Conservation (phyloP, 805 yeast genomes). For the Candida nonsorbophila region DNA sequence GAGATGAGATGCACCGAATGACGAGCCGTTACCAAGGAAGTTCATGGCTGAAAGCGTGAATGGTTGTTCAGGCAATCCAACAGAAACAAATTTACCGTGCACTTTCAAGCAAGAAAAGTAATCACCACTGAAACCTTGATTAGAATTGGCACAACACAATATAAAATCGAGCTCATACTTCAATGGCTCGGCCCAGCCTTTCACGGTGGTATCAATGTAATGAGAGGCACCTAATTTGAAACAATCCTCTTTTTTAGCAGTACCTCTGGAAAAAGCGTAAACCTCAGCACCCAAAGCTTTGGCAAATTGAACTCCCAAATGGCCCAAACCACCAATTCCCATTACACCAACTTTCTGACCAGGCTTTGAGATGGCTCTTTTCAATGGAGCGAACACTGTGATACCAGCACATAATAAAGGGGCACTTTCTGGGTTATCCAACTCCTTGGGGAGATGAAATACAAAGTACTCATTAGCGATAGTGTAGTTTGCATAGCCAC, state of each 20-base stretch:
- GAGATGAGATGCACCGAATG: slow-evolving; percentile 53
- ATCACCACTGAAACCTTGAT: slow-evolving; percentile 23
- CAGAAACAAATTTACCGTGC: slow-evolving; percentile 55
- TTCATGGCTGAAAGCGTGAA: slow-evolving; percentile 46
- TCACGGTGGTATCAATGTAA: slow-evolving; percentile 44
- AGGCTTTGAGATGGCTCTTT: slow-evolving; percentile 16
- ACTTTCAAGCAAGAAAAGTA: slow-evolving; percentile 44
- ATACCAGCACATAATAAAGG: slow-evolving; percentile 56
- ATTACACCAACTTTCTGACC: slow-evolving; percentile 51
- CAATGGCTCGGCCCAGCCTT: slow-evolving; percentile 15
- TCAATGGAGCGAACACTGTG: slow-evolving; percentile 48
- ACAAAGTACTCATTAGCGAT: slow-evolving; percentile 40
- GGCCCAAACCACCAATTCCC: slow-evolving; percentile 68
- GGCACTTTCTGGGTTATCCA: slow-evolving; percentile 39
- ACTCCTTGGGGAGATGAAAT: slow-evolving; percentile 42
- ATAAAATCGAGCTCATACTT: slow-evolving; percentile 36
- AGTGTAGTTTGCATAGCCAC: slow-evolving; percentile 48
- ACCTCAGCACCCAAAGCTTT: slow-evolving; percentile 62
- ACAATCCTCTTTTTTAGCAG: slow-evolving; percentile 48
- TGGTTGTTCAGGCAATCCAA: slow-evolving; percentile 55
- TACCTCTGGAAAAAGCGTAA: slow-evolving; percentile 49
- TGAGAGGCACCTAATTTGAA: slow-evolving; percentile 50
- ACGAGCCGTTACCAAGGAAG: slow-evolving; percentile 45
- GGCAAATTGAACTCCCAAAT: slow-evolving; percentile 56
- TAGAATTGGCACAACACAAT: slow-evolving; percentile 40